Evolutionary conservation across 2,329 filamentous ascomycete species (phyloP).

Genomic region (Xylaria sp.): DNA sequence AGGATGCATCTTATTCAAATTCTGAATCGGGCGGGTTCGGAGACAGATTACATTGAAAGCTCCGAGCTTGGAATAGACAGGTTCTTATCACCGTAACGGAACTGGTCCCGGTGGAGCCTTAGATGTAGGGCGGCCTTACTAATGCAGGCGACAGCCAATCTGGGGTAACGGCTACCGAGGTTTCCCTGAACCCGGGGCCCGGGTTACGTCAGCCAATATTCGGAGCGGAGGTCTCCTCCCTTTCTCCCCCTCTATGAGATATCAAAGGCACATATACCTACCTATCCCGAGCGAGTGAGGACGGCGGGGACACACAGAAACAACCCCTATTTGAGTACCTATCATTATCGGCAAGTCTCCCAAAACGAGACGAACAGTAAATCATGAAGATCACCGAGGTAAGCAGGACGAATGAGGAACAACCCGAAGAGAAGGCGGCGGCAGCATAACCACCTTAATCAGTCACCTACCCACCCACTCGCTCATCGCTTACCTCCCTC

Average conservation of each 20-base stretch:
- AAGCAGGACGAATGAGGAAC: neutral
- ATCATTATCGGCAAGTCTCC: neutral
- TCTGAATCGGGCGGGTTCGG: too few relatives aligned
- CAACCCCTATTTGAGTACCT: neutral
- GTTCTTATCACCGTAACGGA: neutral
- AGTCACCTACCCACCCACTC: neutral
- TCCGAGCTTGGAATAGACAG: neutral
- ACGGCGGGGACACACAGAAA: too few relatives aligned
- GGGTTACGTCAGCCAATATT: neutral
- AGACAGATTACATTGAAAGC: too few relatives aligned
- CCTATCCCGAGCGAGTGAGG: neutral
- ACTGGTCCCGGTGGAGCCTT: neutral
- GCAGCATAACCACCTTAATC: neutral
- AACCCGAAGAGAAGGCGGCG: neutral
- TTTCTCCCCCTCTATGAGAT: neutral
- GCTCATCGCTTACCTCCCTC: too few relatives aligned
- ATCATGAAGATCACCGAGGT: constrained; percentile 28
- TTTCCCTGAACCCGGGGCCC: neutral
- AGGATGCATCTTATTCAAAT: too few relatives aligned
- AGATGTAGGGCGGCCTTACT: neutral
- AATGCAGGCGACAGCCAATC: neutral
- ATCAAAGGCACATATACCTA: neutral
- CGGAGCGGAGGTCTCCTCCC: too few relatives aligned
- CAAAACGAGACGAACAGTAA: constrained; percentile 1
- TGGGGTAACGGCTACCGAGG: neutral